These are phyloP conservation scores for Paracoccidioides brasiliensis DNA, from an alignment of 2,329 filamentous ascomycete species.

Conservation along the genomic window DNA sequence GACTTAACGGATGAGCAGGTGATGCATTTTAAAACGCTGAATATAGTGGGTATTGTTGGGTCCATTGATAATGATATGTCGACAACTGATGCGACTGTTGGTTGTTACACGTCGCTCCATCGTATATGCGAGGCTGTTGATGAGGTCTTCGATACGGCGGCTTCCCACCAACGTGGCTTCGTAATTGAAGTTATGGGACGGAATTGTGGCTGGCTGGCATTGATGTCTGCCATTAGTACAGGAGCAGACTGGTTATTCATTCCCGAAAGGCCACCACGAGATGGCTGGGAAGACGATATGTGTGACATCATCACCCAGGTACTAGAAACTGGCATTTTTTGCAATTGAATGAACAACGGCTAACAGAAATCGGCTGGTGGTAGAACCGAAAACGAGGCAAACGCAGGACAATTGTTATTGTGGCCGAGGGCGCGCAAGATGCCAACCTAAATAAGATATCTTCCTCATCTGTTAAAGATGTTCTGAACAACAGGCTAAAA, in stretches of 20 bases:
- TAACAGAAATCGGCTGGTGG: conserved; percentile 11
- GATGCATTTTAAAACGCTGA: conserved; percentile 68
- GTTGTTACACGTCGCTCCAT: conserved; percentile 83
- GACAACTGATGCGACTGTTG: conserved; percentile 92
- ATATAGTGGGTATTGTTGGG: conserved; percentile 91
- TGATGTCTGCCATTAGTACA: conserved; percentile 91
- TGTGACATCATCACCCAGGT: conserved; percentile 61
- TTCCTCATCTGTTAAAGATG: conserved; percentile 67
- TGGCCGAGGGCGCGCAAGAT: conserved; percentile 89
- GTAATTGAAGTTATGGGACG: conserved; percentile 98
- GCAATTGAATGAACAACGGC: not conserved
- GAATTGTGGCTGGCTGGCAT: conserved; percentile 92
- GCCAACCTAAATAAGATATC: conserved; percentile 71
- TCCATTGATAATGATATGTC: conserved; percentile 98
- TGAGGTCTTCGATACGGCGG: conserved; percentile 83
- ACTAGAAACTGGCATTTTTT: conserved; percentile 4
- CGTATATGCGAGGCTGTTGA: conserved; percentile 94
- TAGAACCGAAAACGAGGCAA: conserved; percentile 82
- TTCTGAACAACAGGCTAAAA: conserved; percentile 67
- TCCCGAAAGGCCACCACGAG: conserved; percentile 76
- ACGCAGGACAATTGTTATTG: conserved; percentile 94
- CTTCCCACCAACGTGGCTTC: conserved; percentile 90
- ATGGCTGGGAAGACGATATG: conserved; percentile 87
- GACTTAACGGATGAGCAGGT: conserved; percentile 60
- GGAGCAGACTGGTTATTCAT: conserved; percentile 96